A percentile compares a stretch with the other conserved stretches of the same genome.
phyloP scores from a whole-genome alignment of 306 rosid genomes.

The cucumber (Cucumis sativus) region Cucumber_9930_V3 NC_026657.2:27095001-27095500 shows the following conservation, averaged over 20 bases:
- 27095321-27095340: neutral
- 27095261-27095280: neutral
- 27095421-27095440: neutral
- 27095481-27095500: neutral
- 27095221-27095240: neutral
- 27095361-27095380: neutral
- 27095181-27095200: neutral
- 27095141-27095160: neutral
- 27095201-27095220: neutral
- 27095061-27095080: slow-evolving; percentile 53
- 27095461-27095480: neutral
- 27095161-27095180: neutral
- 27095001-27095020: slow-evolving; percentile 12
- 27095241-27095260: neutral
- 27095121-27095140: slow-evolving; percentile 92
- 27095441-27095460: neutral
- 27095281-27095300: neutral
- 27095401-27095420: neutral
- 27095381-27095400: neutral
- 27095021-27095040: slow-evolving; percentile 95
- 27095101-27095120: slow-evolving; percentile 94
- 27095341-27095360: neutral
- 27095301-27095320: neutral
- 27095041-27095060: slow-evolving; percentile 73
- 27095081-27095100: slow-evolving; percentile 98